Evolutionary conservation across 73 alveolate genomes (phyloP).

Genomic region (Halteria grandinella): DNA sequence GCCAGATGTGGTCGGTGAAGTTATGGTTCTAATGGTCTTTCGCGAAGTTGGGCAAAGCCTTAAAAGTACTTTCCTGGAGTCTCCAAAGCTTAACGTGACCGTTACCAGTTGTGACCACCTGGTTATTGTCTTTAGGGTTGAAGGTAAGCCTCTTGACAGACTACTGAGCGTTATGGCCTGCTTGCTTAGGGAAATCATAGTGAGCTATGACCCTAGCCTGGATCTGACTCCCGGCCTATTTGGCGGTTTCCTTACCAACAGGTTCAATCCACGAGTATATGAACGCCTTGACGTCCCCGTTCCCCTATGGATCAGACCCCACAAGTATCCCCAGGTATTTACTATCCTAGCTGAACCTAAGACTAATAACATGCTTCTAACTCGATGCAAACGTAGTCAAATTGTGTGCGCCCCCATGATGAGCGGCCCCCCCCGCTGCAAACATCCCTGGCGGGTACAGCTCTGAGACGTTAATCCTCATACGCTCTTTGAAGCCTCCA

Average conservation of each 20-base stretch:
- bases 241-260: too few species aligned
- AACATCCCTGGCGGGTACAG: background rate
- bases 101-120: slow-evolving; percentile 85
- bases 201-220: slow-evolving; percentile 59
- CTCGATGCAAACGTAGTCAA: background rate
- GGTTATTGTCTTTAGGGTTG: slow-evolving; percentile 83
- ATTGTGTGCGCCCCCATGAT: background rate
- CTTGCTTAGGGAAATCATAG: slow-evolving; percentile 60
- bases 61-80: slow-evolving; percentile 85
- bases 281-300: background rate
- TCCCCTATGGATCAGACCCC: too few species aligned
- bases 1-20: slow-evolving; percentile 89
- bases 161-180: background rate
- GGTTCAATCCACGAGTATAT: background rate
- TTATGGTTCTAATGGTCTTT: slow-evolving; percentile 72
- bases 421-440: background rate
- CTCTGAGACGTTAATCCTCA: slow-evolving; percentile 62
- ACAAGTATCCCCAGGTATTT: background rate
- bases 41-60: slow-evolving; percentile 77
- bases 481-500: slow-evolving; percentile 38
- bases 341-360: background rate
- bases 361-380: background rate
- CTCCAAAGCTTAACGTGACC: slow-evolving; percentile 83
- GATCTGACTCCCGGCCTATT: too few species aligned
- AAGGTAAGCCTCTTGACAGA: slow-evolving; percentile 75